Conservation (phyloP, 2,329 filamentous ascomycete genomes). For the Colletotrichum destructivum region DNA sequence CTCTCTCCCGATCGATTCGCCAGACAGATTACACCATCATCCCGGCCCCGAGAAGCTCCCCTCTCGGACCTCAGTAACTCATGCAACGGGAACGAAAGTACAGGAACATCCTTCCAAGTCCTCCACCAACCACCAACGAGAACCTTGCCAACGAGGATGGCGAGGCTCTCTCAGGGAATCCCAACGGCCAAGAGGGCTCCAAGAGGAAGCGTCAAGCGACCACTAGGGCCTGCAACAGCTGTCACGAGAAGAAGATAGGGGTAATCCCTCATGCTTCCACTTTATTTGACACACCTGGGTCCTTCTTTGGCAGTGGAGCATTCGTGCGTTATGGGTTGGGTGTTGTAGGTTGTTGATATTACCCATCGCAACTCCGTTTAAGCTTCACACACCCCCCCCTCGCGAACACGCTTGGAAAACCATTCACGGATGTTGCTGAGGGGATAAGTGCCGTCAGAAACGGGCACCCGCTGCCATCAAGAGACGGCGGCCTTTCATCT, state of each 20-base stretch:
- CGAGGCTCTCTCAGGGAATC: neutral
- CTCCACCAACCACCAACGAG: neutral
- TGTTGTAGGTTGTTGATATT: neutral
- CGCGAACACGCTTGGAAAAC: neutral
- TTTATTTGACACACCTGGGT: neutral
- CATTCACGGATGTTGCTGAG: neutral
- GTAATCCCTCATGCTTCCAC: neutral
- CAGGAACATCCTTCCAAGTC: conserved; percentile 30
- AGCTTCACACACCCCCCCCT: too few relatives aligned
- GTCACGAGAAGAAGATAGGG: conserved; percentile 39
- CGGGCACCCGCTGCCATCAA: too few relatives aligned
- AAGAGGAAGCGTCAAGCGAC: conserved; percentile 33
- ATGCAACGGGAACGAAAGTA: conserved; percentile 40
- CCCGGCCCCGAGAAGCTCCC: conserved; percentile 16
- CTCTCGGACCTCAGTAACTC: conserved; percentile 17
- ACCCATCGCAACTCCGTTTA: neutral
- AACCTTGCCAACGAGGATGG: conserved; percentile 13
- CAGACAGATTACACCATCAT: neutral
- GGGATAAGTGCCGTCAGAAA: neutral
- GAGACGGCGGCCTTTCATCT: neutral
- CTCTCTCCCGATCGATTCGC: conserved; percentile 21
- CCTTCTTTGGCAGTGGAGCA: neutral
- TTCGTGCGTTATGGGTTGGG: neutral
- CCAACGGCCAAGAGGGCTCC: conserved; percentile 17
- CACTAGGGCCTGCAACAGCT: conserved; percentile 26